Percentiles rank a stretch among this genome's conserved stretches.
Evolutionary conservation across 78 protist species (phyloP).

Genomic region (Polysphondylium violaceum): DNA sequence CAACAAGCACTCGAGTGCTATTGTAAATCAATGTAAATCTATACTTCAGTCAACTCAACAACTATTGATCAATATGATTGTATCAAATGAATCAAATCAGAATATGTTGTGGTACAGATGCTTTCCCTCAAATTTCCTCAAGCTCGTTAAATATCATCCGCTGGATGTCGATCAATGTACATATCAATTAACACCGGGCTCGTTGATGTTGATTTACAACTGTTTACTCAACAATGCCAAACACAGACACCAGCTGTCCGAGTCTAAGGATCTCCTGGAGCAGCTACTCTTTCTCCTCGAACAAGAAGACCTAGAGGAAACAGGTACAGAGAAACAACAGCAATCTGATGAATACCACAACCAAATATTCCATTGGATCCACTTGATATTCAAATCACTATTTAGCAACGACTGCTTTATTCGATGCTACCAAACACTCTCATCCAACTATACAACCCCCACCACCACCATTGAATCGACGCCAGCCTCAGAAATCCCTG

Average conservation of each 20-base stretch:
- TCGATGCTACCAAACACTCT: background rate
- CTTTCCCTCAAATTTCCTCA: background rate
- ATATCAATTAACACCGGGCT: slow-evolving; percentile 2
- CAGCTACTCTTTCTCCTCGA: background rate
- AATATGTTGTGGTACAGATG: slow-evolving; percentile 17
- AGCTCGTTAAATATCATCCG: background rate
- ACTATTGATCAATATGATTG: slow-evolving; percentile 49
- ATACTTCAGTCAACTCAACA: background rate
- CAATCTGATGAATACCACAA: slow-evolving; percentile 2
- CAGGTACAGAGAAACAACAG: too few species aligned
- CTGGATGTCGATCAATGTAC: slow-evolving; percentile 1
- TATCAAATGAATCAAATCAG: slow-evolving; percentile 19
- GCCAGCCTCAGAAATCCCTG: background rate
- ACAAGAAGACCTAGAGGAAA: slow-evolving; percentile 1
- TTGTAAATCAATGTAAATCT: background rate
- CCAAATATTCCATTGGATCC: slow-evolving; percentile 61
- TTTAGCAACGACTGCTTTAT: slow-evolving; percentile 14
- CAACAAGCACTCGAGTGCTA: background rate
- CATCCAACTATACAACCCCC: background rate
- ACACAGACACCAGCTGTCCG: background rate
- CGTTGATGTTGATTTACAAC: slow-evolving; percentile 48
- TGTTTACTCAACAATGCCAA: background rate
- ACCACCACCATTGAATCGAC: background rate
- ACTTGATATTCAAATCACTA: slow-evolving; percentile 25
- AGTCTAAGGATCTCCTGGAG: background rate